Conservation (phyloP, 352 stramenopile genomes). For the Blastocystis sp. region DNA sequence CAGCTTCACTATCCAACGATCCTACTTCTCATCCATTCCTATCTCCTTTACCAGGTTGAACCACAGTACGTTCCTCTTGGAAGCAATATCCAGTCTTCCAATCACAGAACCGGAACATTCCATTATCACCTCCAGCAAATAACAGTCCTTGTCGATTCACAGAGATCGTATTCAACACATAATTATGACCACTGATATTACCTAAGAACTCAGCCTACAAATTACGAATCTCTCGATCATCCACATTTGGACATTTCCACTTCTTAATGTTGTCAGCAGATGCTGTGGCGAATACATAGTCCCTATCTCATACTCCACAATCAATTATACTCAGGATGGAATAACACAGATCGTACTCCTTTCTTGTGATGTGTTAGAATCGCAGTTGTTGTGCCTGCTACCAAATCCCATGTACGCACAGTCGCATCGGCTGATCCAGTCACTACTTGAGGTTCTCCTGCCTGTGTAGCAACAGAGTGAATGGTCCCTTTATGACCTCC, state of each 20-base stretch:
- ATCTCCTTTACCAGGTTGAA: conserved; percentile 69
- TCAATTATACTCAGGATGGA: conserved; percentile 72
- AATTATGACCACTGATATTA: conserved; percentile 91
- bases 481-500: conserved; percentile 92
- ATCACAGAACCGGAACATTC: conserved; percentile 94
- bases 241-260: conserved; percentile 83
- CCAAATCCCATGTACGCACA: conserved; percentile 94
- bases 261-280: conserved; percentile 96
- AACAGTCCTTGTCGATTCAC: conserved; percentile 95
- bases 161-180: conserved; percentile 92
- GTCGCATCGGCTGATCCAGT: conserved; percentile 84
- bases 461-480: conserved; percentile 84
- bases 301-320: conserved; percentile 65
- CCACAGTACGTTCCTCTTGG: conserved; percentile 84
- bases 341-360: conserved; percentile 80
- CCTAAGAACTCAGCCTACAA: conserved; percentile 78
- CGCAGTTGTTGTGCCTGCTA: conserved; percentile 89
- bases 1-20: conserved; percentile 92
- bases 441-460: conserved; percentile 87
- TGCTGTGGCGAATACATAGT: conserved; percentile 91
- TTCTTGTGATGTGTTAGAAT: conserved; percentile 99
- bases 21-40: conserved; percentile 71
- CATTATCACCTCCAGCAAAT: conserved; percentile 88
- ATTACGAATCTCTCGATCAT: neutral
- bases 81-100: conserved; percentile 95